Conservation (phyloP, 2,329 filamentous ascomycete species). For the Fusarium sp. region DNA sequence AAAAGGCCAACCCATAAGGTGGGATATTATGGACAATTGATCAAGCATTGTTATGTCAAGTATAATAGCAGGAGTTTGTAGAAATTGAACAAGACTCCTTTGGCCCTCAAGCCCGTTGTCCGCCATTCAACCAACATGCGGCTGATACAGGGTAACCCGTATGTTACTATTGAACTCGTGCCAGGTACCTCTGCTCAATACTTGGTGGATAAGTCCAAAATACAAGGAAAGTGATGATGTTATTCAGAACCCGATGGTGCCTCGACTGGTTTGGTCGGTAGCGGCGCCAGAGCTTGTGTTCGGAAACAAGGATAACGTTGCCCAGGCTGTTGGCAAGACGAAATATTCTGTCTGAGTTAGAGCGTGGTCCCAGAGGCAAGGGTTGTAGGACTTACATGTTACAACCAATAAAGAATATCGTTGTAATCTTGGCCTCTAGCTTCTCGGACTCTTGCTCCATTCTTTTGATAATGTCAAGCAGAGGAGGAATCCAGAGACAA, state of each 20-base stretch:
- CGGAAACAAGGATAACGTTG: constrained; percentile 52
- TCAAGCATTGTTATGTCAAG: neutral
- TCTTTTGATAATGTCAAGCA: constrained; percentile 42
- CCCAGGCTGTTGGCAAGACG: constrained; percentile 54
- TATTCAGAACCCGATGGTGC: constrained; percentile 43
- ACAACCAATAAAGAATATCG: constrained; percentile 49
- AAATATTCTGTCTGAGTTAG: constrained; percentile 48
- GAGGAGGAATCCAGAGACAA: constrained; percentile 42
- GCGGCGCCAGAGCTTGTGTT: constrained; percentile 54
- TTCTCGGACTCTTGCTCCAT: constrained; percentile 5
- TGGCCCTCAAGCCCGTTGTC: constrained; percentile 32
- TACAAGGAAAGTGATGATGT: constrained; percentile 48
- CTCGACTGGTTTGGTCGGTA: constrained; percentile 47
- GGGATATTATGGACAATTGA: neutral
- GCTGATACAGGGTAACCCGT: neutral
- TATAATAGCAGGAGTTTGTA: constrained; percentile 23
- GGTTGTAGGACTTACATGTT: constrained; percentile 51
- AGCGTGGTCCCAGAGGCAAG: no score
- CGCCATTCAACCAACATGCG: constrained; percentile 11
- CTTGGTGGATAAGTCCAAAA: constrained; percentile 57
- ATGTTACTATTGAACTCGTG: constrained; percentile 2
- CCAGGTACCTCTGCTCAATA: constrained; percentile 53
- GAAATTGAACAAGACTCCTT: constrained; percentile 18
- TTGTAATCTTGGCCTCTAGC: constrained; percentile 44
- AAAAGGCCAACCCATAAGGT: constrained; percentile 1